Conservation (phyloP, 805 yeast species). For the Yarrowia sp. region DNA sequence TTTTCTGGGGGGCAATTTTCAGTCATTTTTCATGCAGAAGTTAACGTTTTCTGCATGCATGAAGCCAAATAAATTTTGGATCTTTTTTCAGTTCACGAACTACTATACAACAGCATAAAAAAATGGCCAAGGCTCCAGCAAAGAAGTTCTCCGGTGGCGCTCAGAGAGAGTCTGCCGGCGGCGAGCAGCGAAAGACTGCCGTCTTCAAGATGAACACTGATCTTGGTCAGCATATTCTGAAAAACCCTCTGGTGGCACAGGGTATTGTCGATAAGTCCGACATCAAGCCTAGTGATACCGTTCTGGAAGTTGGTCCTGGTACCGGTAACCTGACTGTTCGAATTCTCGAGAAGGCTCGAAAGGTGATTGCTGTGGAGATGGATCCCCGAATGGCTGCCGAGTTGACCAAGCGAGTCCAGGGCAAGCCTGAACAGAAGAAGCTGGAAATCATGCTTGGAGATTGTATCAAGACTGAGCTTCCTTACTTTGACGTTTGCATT, state of each 20-base stretch:
- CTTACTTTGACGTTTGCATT: slow-evolving; percentile 92
- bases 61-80: slow-evolving; percentile 16
- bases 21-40: background rate
- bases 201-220: slow-evolving; percentile 97
- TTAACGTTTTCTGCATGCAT: slow-evolving; percentile 9
- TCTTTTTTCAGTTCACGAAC: slow-evolving; percentile 1
- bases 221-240: slow-evolving; percentile 93
- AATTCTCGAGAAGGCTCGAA: slow-evolving; percentile 85
- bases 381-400: slow-evolving; percentile 99
- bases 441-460: slow-evolving; percentile 91
- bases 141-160: slow-evolving; percentile 25
- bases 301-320: slow-evolving; percentile 98
- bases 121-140: slow-evolving; percentile 25
- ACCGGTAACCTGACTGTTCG: slow-evolving; percentile 95
- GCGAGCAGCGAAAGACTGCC: slow-evolving; percentile 33
- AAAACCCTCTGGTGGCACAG: slow-evolving; percentile 94
- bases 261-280: slow-evolving; percentile 97
- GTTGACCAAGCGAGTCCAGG: slow-evolving; percentile 93
- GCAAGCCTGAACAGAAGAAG: slow-evolving; percentile 90
- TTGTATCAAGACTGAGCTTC: slow-evolving; percentile 91
- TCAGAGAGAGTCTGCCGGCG: slow-evolving; percentile 21
- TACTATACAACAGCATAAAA: background rate
- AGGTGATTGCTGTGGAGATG: slow-evolving; percentile 96
- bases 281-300: slow-evolving; percentile 86
- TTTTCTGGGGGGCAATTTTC: background rate